Percentiles rank a stretch among this genome's conserved stretches.
phyloP scores from a whole-genome alignment of 768 basidiomycete species.

The Sarcodon sp. region DNA sequence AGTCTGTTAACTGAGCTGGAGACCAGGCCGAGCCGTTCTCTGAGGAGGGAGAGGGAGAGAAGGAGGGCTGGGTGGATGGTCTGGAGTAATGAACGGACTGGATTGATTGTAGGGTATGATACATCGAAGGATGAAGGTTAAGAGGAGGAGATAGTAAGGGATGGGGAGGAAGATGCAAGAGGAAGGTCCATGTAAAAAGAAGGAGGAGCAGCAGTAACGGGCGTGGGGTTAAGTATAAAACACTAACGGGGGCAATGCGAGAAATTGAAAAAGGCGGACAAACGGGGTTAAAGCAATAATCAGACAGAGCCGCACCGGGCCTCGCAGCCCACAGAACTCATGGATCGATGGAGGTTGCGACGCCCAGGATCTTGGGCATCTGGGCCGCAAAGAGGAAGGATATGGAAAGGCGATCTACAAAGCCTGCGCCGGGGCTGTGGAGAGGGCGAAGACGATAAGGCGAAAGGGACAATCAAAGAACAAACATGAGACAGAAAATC shows the following conservation, averaged over 20 bases:
- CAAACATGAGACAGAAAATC: neutral
- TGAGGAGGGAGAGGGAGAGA: slow-evolving; percentile 9
- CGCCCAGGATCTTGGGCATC: neutral
- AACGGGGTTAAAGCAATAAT: too few species aligned
- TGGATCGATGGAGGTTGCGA: neutral
- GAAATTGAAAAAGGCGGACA: too few species aligned
- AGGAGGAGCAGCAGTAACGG: too few species aligned
- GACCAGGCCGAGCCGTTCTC: slow-evolving; percentile 10
- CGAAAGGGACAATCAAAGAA: neutral
- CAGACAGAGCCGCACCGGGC: neutral
- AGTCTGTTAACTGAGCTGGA: slow-evolving; percentile 8
- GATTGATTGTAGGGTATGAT: slow-evolving; percentile 7
- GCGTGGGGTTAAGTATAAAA: too few species aligned
- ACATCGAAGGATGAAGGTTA: slow-evolving; percentile 3
- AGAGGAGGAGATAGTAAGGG: slow-evolving; percentile 2
- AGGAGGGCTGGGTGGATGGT: slow-evolving; percentile 8
- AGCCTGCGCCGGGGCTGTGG: neutral
- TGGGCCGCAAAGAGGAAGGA: neutral
- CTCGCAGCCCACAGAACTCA: neutral
- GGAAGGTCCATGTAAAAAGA: slow-evolving; percentile 1
- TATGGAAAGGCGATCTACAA: neutral
- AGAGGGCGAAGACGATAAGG: neutral
- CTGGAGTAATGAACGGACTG: slow-evolving; percentile 12
- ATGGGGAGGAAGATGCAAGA: slow-evolving; percentile 5
- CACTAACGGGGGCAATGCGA: too few species aligned